Conservation (phyloP, 345 rosid genomes). For the Ceriops tagal region DNA sequence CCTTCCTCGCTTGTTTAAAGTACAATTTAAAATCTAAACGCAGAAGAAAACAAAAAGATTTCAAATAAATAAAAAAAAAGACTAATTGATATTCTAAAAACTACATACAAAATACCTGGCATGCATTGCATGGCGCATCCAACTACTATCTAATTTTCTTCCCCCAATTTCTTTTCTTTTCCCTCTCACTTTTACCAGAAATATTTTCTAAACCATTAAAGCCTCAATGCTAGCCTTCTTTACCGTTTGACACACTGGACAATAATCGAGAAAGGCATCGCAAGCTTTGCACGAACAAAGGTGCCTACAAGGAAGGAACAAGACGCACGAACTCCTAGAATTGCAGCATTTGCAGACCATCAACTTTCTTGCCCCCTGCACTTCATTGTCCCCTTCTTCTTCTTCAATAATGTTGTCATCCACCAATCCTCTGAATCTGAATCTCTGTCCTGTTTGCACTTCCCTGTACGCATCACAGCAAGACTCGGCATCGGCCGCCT, state of each 20-base stretch:
- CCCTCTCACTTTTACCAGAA: constrained; percentile 27
- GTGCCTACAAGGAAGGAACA: constrained; percentile 95
- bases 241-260: constrained; percentile 64
- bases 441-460: constrained; percentile 12
- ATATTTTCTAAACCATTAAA: constrained; percentile 26
- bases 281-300: constrained; percentile 71
- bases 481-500: constrained; percentile 52
- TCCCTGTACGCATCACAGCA: constrained; percentile 32
- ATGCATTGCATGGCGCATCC: constrained; percentile 1
- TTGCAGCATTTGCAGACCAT: constrained; percentile 54
- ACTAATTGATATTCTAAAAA: neutral
- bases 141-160: constrained; percentile 12
- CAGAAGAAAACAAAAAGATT: neutral
- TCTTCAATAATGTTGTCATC: neutral
- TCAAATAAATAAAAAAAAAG: neutral
- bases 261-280: constrained; percentile 47
- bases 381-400: neutral
- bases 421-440: constrained; percentile 17
- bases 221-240: constrained; percentile 81
- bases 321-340: constrained; percentile 45
- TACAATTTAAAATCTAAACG: constrained; percentile 17
- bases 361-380: neutral
- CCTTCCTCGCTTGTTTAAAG: neutral
- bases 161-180: constrained; percentile 7
- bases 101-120: neutral